These are phyloP conservation scores for Rhizopogon vesiculosus DNA, from an alignment of 768 basidiomycete genomes.

Conservation along the genomic window DNA sequence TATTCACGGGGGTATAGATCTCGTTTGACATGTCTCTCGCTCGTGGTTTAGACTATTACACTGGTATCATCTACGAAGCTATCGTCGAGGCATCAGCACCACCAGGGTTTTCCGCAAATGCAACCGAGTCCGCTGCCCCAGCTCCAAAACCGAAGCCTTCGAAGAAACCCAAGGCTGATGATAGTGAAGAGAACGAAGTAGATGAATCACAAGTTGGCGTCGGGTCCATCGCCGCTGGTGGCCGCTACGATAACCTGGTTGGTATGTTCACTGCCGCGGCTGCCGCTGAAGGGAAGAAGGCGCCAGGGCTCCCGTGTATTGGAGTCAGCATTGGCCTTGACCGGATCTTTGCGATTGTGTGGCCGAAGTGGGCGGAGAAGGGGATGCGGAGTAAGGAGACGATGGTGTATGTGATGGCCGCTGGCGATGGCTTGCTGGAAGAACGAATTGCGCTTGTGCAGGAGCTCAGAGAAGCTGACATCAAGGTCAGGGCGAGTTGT, in stretches of 20 bases:
- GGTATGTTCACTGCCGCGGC: conserved; percentile 86
- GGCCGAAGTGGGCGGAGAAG: conserved; percentile 79
- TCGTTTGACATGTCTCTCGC: conserved; percentile 97
- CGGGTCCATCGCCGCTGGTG: conserved; percentile 99
- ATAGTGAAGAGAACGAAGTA: conserved; percentile 66
- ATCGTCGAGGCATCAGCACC: conserved; percentile 92
- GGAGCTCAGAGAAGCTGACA: conserved; percentile 79
- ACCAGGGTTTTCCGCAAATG: conserved; percentile 64
- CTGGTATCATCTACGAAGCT: conserved; percentile 97
- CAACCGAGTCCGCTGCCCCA: conserved; percentile 34
- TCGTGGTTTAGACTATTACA: conserved; percentile 98
- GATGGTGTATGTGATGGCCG: conserved; percentile 89
- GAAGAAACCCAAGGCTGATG: conserved; percentile 40
- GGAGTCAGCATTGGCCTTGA: conserved; percentile 93
- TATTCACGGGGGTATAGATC: conserved; percentile 44
- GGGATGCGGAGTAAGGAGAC: conserved; percentile 86
- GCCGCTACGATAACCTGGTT: conserved; percentile 94
- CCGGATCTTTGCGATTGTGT: conserved; percentile 85
- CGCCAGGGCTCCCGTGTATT: conserved; percentile 73
- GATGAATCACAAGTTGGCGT: conserved; percentile 94
- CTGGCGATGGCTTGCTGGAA: conserved; percentile 83
- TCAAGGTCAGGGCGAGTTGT: conserved; percentile 57
- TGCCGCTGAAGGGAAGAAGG: conserved; percentile 68
- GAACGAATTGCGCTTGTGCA: conserved; percentile 80
- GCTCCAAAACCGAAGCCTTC: conserved; percentile 31